Percentiles rank a stretch among this genome's conserved stretches.
Conservation (phyloP, 345 rosid species). For the Firmiana major region DNA sequence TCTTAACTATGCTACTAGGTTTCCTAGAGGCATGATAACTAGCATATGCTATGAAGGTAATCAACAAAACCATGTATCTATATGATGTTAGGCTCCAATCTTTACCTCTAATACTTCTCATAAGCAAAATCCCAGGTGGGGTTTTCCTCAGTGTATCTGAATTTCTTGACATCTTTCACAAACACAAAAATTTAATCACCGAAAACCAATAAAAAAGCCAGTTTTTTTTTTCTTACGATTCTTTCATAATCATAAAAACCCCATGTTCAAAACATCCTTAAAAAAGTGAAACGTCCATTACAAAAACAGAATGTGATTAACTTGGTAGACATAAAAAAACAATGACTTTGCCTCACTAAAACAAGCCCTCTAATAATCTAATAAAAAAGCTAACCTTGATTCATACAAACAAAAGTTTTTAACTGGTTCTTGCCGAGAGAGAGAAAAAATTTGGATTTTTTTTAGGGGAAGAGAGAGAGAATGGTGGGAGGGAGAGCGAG, state of each 20-base stretch:
- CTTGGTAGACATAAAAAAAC: neutral
- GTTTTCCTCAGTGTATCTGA: slow-evolving; percentile 33
- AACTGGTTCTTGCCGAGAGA: neutral
- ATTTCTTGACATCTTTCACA: slow-evolving; percentile 35
- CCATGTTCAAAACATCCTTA: neutral
- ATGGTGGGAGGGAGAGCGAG: slow-evolving; percentile 41
- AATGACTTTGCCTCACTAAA: neutral
- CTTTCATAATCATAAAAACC: neutral
- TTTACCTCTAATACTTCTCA: slow-evolving; percentile 48
- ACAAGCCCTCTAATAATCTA: neutral
- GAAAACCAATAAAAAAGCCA: neutral
- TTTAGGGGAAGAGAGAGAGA: slow-evolving; percentile 15
- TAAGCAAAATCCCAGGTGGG: slow-evolving; percentile 68
- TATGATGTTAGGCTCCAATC: slow-evolving; percentile 67
- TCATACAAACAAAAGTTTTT: neutral
- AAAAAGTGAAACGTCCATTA: neutral
- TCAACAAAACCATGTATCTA: slow-evolving; percentile 56
- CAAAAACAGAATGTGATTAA: neutral
- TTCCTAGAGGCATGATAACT: slow-evolving; percentile 94
- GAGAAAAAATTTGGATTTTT: neutral
- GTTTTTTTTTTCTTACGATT: neutral
- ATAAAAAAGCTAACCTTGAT: neutral
- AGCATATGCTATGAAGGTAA: slow-evolving; percentile 85
- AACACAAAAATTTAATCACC: slow-evolving; percentile 1
- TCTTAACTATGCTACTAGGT: slow-evolving; percentile 90